Conservation (phyloP, 805 yeast species). For the Nematodospora valgi region DNA sequence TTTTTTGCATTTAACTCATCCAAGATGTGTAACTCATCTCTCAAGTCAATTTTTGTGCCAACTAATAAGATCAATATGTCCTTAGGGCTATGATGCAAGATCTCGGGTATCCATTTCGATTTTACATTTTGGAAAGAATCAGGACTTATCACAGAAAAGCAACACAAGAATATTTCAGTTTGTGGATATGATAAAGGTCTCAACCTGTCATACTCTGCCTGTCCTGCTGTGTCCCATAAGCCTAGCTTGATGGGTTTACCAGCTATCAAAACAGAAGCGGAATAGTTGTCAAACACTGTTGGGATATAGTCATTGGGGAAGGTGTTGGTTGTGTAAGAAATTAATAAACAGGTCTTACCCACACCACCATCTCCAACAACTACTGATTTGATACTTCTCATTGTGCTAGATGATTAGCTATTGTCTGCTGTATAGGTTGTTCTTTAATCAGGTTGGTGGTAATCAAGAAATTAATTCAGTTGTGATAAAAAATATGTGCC, state of each 20-base stretch:
- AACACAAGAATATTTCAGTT: slow-evolving; percentile 81
- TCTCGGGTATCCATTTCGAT: slow-evolving; percentile 77
- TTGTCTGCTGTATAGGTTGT: too few relatives aligned
- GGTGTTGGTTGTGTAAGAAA: slow-evolving; percentile 86
- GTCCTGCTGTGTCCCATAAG: slow-evolving; percentile 96
- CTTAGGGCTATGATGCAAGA: slow-evolving; percentile 76
- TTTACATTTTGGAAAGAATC: slow-evolving; percentile 76
- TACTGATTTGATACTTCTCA: slow-evolving; percentile 89
- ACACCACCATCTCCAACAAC: slow-evolving; percentile 97
- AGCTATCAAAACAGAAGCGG: slow-evolving; percentile 80
- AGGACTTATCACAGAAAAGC: slow-evolving; percentile 82
- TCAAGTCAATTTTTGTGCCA: slow-evolving; percentile 85
- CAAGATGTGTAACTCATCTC: slow-evolving; percentile 76
- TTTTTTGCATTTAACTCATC: slow-evolving; percentile 64
- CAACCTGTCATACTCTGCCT: slow-evolving; percentile 84
- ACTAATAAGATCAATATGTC: slow-evolving; percentile 67
- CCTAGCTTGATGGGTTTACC: slow-evolving; percentile 81
- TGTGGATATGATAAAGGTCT: slow-evolving; percentile 91
- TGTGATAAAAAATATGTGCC: too few relatives aligned
- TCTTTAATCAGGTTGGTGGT: too few relatives aligned
- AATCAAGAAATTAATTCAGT: too few relatives aligned
- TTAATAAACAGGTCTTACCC: slow-evolving; percentile 86
- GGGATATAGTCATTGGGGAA: slow-evolving; percentile 94
- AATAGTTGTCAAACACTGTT: slow-evolving; percentile 88
- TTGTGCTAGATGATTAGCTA: too few relatives aligned